These are phyloP conservation scores for Rhodotorula sp. DNA, from an alignment of 1,284 basidiomycete species.

Conservation along the genomic window DNA sequence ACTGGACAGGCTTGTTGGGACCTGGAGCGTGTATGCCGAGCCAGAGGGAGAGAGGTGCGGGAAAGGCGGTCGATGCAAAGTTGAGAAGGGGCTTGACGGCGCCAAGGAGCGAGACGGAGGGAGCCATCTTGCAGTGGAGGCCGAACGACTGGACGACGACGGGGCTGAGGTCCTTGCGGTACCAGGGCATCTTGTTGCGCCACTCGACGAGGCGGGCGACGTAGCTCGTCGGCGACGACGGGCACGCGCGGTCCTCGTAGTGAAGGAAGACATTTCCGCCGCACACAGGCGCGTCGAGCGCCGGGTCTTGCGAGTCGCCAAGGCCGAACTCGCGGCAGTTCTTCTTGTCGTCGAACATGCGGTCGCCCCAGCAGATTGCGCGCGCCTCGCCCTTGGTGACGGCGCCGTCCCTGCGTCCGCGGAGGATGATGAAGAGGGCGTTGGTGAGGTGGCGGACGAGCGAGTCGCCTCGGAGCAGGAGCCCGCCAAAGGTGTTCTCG, in stretches of 20 bases:
- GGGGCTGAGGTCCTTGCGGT: too few species aligned
- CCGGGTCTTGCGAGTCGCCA: neutral
- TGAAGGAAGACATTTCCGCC: neutral
- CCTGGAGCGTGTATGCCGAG: neutral
- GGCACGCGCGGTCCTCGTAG: neutral
- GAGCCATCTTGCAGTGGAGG: too few species aligned
- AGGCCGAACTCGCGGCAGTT: neutral
- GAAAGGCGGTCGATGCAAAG: too few species aligned
- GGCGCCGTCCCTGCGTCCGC: constrained; percentile 7
- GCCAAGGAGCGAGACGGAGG: too few species aligned
- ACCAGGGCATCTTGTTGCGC: neutral
- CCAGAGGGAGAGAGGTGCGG: too few species aligned
- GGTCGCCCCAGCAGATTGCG: constrained; percentile 7
- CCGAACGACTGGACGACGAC: too few species aligned
- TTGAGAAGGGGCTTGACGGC: too few species aligned
- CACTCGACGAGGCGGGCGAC: neutral
- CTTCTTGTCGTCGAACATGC: constrained; percentile 10
- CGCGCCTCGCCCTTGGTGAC: neutral
- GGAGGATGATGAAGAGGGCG: constrained; percentile 11
- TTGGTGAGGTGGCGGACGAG: neutral
- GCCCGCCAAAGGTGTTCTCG: constrained; percentile 1
- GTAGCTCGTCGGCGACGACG: neutral
- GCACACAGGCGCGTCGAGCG: neutral
- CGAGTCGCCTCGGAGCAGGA: constrained; percentile 1
- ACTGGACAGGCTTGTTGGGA: neutral